phyloP scores from a whole-genome alignment of 169 alveolate genomes.

The Cryptosporidium meleagridis region DNA sequence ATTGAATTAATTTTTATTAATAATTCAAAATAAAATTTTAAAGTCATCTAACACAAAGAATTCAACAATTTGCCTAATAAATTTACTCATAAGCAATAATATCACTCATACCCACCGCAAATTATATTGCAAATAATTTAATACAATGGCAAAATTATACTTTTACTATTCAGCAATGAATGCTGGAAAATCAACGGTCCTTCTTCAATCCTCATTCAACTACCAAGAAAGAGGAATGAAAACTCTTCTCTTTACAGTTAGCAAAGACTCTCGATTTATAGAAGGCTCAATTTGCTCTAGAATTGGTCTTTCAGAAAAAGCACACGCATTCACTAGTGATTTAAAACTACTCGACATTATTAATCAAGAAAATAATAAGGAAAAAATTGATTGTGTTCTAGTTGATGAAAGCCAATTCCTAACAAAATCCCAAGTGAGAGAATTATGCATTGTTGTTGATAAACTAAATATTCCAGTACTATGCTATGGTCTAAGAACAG shows the following conservation, averaged over 20 bases:
- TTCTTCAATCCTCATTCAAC: slow-evolving; percentile 62
- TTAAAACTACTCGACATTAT: slow-evolving; percentile 17
- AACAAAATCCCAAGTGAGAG: slow-evolving; percentile 41
- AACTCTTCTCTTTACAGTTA: slow-evolving; percentile 27
- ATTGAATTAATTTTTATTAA: background rate
- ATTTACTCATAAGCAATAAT: background rate
- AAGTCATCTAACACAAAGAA: background rate
- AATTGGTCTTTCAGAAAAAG: slow-evolving; percentile 60
- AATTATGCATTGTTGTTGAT: slow-evolving; percentile 41
- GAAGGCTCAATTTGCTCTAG: slow-evolving; percentile 28
- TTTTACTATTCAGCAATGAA: slow-evolving; percentile 74
- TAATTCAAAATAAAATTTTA: background rate
- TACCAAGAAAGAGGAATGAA: slow-evolving; percentile 60
- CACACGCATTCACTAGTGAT: background rate
- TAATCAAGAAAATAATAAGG: background rate
- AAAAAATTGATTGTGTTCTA: slow-evolving; percentile 28
- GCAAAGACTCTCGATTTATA: background rate
- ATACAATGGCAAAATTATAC: slow-evolving; percentile 39
- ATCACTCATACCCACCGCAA: background rate
- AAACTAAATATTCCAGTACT: slow-evolving; percentile 42
- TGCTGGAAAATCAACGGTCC: slow-evolving; percentile 70
- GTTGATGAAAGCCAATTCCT: slow-evolving; percentile 53
- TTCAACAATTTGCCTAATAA: background rate
- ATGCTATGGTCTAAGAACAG: slow-evolving; percentile 66
- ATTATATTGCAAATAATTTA: background rate